Evolutionary conservation across 345 rosid species (phyloP).

Genomic region (Pseudoturritis turrita): DNA sequence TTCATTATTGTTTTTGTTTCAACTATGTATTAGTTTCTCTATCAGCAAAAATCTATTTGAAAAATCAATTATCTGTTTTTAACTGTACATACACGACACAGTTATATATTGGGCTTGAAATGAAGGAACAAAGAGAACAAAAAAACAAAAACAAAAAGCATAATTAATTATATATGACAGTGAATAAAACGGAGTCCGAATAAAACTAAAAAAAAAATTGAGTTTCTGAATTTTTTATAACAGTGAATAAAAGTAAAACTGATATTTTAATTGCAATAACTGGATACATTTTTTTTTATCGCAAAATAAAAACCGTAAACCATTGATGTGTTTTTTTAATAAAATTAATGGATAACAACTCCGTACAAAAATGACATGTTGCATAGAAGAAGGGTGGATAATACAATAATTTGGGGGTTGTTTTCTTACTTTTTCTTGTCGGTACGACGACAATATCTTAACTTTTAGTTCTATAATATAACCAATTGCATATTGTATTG

Average conservation of each 20-base stretch:
- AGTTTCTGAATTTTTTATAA: no score
- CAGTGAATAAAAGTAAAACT: no score
- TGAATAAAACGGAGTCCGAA: no score
- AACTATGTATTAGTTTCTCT: background rate
- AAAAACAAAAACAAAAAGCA: background rate
- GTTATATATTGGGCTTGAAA: background rate
- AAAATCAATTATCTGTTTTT: background rate
- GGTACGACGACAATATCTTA: background rate
- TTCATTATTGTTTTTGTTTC: background rate
- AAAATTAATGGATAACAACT: background rate
- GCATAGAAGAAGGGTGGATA: background rate
- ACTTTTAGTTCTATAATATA: background rate
- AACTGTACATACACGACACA: background rate
- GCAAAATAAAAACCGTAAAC: background rate
- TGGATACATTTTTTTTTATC: no score
- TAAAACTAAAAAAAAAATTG: no score
- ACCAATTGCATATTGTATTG: background rate
- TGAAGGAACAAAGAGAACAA: background rate
- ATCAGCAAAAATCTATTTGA: background rate
- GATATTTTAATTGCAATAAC: no score
- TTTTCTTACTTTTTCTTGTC: background rate
- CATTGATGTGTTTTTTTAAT: background rate
- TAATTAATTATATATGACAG: background rate
- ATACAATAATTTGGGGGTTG: background rate
- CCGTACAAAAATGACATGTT: background rate